These are phyloP conservation scores for Salicornia ramosissima DNA, from an alignment of 148 eudicot genomes.

Conservation along the genomic window DNA sequence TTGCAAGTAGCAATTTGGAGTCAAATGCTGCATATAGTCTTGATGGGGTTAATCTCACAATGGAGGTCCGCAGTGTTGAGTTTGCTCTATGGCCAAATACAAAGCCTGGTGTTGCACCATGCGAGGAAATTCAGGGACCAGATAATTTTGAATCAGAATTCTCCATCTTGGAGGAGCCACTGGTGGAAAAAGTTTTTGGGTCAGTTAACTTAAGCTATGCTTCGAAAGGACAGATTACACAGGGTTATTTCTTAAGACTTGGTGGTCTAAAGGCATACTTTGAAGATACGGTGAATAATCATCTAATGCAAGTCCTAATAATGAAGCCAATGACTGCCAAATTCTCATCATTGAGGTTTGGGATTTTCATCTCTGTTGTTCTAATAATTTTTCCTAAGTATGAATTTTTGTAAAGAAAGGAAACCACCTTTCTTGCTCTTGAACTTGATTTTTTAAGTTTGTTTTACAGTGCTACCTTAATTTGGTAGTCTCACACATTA, in stretches of 20 bases:
- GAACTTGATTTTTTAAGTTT: background rate
- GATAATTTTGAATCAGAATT: constrained; percentile 28
- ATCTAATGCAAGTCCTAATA: constrained; percentile 34
- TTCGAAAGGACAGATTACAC: constrained; percentile 41
- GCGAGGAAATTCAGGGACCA: constrained; percentile 29
- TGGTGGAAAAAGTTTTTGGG: constrained; percentile 22
- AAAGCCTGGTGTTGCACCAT: constrained; percentile 28
- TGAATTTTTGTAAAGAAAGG: constrained; percentile 2
- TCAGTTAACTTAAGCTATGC: constrained; percentile 34
- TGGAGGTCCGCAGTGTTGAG: constrained; percentile 43
- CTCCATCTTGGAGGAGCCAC: constrained; percentile 33
- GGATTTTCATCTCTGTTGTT: constrained; percentile 16
- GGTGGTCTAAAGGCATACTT: constrained; percentile 61
- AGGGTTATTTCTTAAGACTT: constrained; percentile 33
- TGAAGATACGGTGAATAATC: constrained; percentile 36
- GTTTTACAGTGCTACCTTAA: background rate
- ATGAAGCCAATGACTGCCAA: constrained; percentile 46
- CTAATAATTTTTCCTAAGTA: background rate
- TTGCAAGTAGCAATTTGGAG: constrained; percentile 21
- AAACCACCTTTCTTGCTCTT: background rate
- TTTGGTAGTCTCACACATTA: background rate
- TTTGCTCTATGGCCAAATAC: constrained; percentile 59
- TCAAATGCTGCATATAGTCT: constrained; percentile 18
- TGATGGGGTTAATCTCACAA: constrained; percentile 34
- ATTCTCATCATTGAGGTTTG: constrained; percentile 51